Base-by-base conservation (phyloP, 2,329 filamentous ascomycete species). In the Cercospora sp. region DNA sequence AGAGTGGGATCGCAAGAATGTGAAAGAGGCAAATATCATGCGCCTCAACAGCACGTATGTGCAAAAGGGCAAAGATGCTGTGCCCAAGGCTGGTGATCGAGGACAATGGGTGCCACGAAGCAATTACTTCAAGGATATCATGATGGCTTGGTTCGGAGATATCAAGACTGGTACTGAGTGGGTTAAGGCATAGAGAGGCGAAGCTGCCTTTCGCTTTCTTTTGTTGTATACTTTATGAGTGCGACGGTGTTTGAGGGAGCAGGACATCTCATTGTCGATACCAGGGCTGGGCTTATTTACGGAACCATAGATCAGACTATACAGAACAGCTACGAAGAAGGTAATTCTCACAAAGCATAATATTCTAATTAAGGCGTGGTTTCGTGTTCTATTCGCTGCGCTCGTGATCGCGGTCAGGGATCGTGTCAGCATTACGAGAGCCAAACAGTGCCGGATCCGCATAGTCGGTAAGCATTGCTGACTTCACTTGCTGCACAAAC, bases 1-100 rank as follows among this genome's bases (percentile, higher is more conserved):
- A 26, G 74, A 83, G 3, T 74, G 76, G 5, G 75, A 80, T 3
- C 73, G 76, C 3, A 73, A 79, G 48, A 75, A 71, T 12, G 80
- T 84, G 75, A 72, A 80, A 23, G 79, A 78, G 12, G 75, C 74
- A 66, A 76, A 78, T 1, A 74, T 85, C 36, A 74, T 86, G 66
- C 79, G 78, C 10, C 71, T 88, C 8, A 83, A 77, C 5, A 83
- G 82, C 5, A 87, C 85, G 0, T 88, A 88, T 72, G 70, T 87
- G 2, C 80, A 81, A 70, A 80, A 79, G 36, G 82, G 79, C 2
- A 68, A 75, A 26, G 74, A 74, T 6, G 70, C 76, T 6, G 75
- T 87, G 60, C 86, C 86, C 0, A 84, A 83, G 69, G 81, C 80
- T 1, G 85, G 84, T 2, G 76, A 78, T 12, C 73, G 72, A 5